phyloP scores from a whole-genome alignment of 139 green algal species.

The Volvox reticuliferus region DNA sequence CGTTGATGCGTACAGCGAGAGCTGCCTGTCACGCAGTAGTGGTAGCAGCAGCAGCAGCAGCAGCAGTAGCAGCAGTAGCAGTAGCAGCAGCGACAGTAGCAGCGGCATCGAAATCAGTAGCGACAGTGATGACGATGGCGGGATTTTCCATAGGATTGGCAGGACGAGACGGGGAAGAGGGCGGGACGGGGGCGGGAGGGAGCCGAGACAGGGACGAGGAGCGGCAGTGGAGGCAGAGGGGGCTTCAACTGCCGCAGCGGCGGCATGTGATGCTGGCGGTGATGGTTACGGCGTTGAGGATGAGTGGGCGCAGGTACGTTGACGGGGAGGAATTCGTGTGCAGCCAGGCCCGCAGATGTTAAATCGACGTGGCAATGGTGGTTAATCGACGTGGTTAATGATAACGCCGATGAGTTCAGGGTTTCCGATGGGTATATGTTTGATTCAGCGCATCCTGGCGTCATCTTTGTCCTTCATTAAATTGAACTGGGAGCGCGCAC shows the following conservation, averaged over 20 bases:
- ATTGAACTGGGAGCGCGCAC: too few relatives aligned
- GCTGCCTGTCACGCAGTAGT: neutral
- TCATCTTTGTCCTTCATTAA: too few relatives aligned
- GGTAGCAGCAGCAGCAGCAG: neutral
- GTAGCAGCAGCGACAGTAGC: too few relatives aligned
- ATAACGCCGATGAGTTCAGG: too few relatives aligned
- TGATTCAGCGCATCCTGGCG: too few relatives aligned
- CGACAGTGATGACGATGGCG: neutral
- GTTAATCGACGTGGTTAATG: too few relatives aligned
- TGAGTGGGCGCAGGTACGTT: slow-evolving; percentile 17
- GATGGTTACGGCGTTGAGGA: neutral
- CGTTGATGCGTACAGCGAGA: neutral
- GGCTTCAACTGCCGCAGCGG: neutral
- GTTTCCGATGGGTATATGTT: too few relatives aligned
- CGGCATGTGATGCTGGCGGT: neutral
- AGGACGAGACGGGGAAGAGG: neutral
- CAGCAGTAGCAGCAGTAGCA: neutral
- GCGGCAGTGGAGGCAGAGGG: neutral
- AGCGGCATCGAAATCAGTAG: neutral
- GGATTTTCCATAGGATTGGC: neutral
- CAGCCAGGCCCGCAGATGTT: too few relatives aligned
- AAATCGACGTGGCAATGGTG: too few relatives aligned
- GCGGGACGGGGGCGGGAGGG: too few relatives aligned
- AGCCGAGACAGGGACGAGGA: neutral
- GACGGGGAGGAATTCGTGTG: too few relatives aligned